Conservation (phyloP, 2,329 filamentous ascomycete genomes). For the Cytospora schulzeri region DNA sequence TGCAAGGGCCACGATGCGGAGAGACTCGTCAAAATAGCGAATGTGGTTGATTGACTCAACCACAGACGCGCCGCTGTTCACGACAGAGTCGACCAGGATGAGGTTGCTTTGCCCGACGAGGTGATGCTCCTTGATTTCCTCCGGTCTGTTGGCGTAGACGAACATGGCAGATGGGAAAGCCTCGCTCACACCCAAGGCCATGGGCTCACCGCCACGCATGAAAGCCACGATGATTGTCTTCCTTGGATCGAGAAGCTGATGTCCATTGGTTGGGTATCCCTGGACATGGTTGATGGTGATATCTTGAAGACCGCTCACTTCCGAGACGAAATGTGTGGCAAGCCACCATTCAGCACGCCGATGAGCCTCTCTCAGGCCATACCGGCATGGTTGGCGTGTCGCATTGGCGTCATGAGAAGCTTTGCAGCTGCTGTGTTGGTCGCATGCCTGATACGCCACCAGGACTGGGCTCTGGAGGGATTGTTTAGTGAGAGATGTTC, state of each 20-base stretch:
- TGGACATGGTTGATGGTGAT: conserved; percentile 55
- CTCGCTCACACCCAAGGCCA: conserved; percentile 60
- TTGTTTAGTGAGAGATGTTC: too few relatives aligned
- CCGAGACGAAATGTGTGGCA: conserved; percentile 49
- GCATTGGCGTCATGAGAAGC: conserved; percentile 55
- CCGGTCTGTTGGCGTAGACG: conserved; percentile 44
- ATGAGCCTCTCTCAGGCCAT: conserved; percentile 53
- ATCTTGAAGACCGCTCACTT: conserved; percentile 52
- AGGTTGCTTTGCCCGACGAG: conserved; percentile 44
- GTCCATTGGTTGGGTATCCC: conserved; percentile 45
- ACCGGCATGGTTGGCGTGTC: conserved; percentile 50
- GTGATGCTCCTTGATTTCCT: conserved; percentile 47
- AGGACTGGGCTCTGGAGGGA: neutral
- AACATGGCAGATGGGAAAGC: conserved; percentile 55
- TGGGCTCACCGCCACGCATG: conserved; percentile 66
- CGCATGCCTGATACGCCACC: conserved; percentile 4
- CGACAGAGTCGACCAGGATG: conserved; percentile 61
- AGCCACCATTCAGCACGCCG: conserved; percentile 54
- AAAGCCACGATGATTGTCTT: conserved; percentile 57
- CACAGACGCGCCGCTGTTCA: conserved; percentile 59
- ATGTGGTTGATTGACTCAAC: conserved; percentile 51
- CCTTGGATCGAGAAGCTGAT: conserved; percentile 49
- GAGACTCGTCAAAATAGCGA: conserved; percentile 39
- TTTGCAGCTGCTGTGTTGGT: conserved; percentile 43
- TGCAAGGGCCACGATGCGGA: conserved; percentile 57